Evolutionary conservation across 169 alveolate genomes (phyloP).

Genomic region (Eimeria brunetti): DNA sequence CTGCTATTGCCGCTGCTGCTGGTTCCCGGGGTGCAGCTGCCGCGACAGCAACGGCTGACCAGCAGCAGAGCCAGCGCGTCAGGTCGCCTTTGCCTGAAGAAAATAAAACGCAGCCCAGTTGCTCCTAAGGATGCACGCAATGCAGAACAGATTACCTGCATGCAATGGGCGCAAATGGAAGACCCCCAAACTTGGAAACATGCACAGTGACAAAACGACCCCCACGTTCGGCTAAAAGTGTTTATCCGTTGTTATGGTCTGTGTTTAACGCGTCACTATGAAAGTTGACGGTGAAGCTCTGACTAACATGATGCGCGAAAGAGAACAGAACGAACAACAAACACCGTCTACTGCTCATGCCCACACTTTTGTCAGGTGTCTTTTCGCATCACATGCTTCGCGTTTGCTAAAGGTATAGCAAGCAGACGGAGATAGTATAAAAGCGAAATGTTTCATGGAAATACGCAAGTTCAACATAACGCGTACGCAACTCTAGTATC

Average conservation of each 20-base stretch:
- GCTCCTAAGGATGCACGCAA: neutral
- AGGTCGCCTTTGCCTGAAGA: conserved; percentile 76
- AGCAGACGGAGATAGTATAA: neutral
- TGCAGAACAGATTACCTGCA: neutral
- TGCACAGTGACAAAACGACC: neutral
- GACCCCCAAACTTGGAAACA: neutral
- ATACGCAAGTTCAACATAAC: neutral
- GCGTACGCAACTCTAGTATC: neutral
- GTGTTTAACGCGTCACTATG: neutral
- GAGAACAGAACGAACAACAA: neutral
- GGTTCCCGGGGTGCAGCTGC: neutral
- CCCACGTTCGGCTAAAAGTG: neutral
- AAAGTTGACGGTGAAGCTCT: neutral
- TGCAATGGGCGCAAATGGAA: neutral
- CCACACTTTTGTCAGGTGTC: neutral
- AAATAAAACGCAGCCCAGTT: neutral
- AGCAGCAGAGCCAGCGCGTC: conserved; percentile 80
- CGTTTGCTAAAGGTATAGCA: neutral
- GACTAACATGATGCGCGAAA: neutral
- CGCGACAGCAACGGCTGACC: conserved; percentile 66
- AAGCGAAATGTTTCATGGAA: neutral
- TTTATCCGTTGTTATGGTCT: neutral
- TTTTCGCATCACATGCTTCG: neutral
- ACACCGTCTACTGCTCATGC: neutral
- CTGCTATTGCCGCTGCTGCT: neutral